phyloP scores from a whole-genome alignment of 1,284 basidiomycete genomes.

The Boletellus sp. region DNA sequence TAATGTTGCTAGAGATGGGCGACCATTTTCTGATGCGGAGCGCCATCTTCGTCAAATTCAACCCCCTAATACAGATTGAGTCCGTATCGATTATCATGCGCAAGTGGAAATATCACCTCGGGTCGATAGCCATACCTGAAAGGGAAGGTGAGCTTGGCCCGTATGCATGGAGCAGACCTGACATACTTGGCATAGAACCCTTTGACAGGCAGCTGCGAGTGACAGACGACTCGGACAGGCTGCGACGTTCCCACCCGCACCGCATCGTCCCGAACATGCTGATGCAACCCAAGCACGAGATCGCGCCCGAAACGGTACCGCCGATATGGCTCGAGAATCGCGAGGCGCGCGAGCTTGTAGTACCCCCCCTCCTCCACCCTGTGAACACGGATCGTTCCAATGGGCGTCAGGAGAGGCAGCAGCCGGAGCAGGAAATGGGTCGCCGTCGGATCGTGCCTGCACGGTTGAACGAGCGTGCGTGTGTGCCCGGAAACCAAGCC shows the following conservation, averaged over 20 bases:
- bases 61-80: constrained; percentile 48
- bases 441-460: constrained; percentile 56
- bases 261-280: constrained; percentile 49
- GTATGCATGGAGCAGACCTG: constrained; percentile 9
- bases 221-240: constrained; percentile 44
- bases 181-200: constrained; percentile 73
- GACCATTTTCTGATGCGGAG: constrained; percentile 76
- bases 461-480: constrained; percentile 5
- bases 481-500: not conserved
- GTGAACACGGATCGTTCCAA: constrained; percentile 56
- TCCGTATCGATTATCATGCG: constrained; percentile 13
- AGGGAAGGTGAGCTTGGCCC: constrained; percentile 10
- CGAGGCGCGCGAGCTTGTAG: constrained; percentile 70
- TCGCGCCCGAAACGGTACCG: constrained; percentile 56
- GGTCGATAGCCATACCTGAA: constrained; percentile 66
- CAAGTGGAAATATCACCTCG: constrained; percentile 40
- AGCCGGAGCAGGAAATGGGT: constrained; percentile 70
- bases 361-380: constrained; percentile 33
- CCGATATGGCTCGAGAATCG: constrained; percentile 63
- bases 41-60: constrained; percentile 77
- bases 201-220: constrained; percentile 69
- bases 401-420: constrained; percentile 51
- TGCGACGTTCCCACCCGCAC: constrained; percentile 27
- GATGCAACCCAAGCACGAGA: constrained; percentile 59
- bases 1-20: constrained; percentile 39